These are phyloP conservation scores for Hypoxylon trugodes DNA, from an alignment of 495 filamentous ascomycete genomes.

Conservation along the genomic window DNA sequence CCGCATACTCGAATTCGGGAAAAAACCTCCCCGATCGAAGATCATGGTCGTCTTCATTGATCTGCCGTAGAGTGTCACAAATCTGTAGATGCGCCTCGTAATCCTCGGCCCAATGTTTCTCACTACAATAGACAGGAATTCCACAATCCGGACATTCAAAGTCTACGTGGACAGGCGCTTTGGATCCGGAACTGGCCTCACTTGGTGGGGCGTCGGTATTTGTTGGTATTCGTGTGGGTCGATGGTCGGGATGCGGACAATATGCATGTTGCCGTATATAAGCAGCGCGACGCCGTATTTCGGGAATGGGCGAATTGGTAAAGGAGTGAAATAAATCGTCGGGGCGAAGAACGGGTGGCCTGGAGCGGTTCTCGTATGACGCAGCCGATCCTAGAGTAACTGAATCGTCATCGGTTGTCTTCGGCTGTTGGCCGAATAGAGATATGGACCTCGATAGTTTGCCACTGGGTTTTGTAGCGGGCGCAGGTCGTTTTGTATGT, in stretches of 20 bases:
- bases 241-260: constrained; percentile 89
- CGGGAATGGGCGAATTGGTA: constrained; percentile 83
- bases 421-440: constrained; percentile 34
- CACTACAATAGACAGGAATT: constrained; percentile 89
- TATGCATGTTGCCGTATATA: constrained; percentile 90
- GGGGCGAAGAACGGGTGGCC: constrained; percentile 66
- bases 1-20: constrained; percentile 91
- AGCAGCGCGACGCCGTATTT: constrained; percentile 83
- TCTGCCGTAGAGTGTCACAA: constrained; percentile 87
- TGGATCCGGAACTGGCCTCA: constrained; percentile 49
- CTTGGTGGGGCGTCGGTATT: constrained; percentile 67
- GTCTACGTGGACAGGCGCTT: constrained; percentile 78
- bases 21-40: constrained; percentile 89
- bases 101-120: constrained; percentile 93
- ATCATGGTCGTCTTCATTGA: constrained; percentile 99
- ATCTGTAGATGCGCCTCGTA: constrained; percentile 91
- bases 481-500: constrained; percentile 12
- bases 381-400: constrained; percentile 25
- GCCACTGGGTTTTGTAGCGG: background rate
- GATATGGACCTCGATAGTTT: constrained; percentile 36
- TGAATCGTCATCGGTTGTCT: constrained; percentile 21
- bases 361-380: constrained; percentile 37
- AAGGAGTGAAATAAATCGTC: constrained; percentile 94
- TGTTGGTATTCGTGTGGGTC: constrained; percentile 68
- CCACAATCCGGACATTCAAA: constrained; percentile 98